These are phyloP conservation scores for Parasitella parasitica DNA, from an alignment of 371 early-diverging fungal species.

Conservation along the genomic window DNA sequence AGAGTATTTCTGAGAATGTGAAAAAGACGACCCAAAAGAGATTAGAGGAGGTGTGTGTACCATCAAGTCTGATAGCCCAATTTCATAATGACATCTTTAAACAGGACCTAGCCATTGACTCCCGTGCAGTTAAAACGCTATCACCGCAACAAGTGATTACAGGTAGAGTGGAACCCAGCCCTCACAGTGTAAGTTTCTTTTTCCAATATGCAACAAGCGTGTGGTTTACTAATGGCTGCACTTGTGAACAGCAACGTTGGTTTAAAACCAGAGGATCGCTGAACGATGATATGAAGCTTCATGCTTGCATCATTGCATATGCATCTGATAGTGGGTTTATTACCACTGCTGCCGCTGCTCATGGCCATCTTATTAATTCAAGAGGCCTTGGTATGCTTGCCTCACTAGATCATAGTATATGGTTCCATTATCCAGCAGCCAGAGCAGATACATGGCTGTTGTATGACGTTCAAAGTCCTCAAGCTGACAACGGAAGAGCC, in stretches of 20 bases:
- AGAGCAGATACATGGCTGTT: constrained; percentile 84
- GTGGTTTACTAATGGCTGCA: too few species aligned
- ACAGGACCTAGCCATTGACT: constrained; percentile 34
- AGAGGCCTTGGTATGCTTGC: constrained; percentile 75
- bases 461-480: constrained; percentile 75
- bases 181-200: constrained; percentile 5
- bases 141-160: constrained; percentile 6
- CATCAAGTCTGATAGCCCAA: too few species aligned
- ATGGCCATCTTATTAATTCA: constrained; percentile 21
- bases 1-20: constrained; percentile 38
- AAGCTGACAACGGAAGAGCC: constrained; percentile 71
- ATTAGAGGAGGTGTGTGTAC: constrained; percentile 23
- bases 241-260: constrained; percentile 71
- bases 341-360: constrained; percentile 18
- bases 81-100: not conserved
- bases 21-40: constrained; percentile 28
- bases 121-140: constrained; percentile 24
- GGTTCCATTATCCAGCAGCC: constrained; percentile 87
- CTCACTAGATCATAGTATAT: constrained; percentile 84
- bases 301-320: constrained; percentile 60
- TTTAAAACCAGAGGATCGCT: constrained; percentile 67
- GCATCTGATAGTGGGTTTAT: constrained; percentile 24
- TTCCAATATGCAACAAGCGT: too few species aligned
- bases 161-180: constrained; percentile 9
- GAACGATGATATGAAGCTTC: constrained; percentile 66